Evolutionary conservation across 176 grass and related monocot genomes (phyloP).

Genomic region (Triticum timopheevii): DNA sequence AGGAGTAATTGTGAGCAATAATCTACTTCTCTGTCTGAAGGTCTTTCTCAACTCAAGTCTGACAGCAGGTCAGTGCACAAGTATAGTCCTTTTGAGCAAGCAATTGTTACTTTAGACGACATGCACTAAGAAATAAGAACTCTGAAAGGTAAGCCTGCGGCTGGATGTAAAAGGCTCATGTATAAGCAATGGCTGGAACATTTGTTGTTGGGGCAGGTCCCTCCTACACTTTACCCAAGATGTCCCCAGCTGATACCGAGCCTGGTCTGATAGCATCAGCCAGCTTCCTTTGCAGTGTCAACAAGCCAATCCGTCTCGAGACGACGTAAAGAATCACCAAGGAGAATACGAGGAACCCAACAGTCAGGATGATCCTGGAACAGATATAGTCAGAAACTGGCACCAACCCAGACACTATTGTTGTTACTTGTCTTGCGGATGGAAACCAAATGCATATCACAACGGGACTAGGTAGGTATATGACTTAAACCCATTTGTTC

Average conservation of each 20-base stretch:
- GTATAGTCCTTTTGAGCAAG: too few species aligned
- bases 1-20: too few species aligned
- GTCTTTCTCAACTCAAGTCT: too few species aligned
- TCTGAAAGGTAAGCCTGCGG: not conserved
- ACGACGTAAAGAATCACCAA: constrained; percentile 58
- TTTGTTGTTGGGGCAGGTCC: not conserved
- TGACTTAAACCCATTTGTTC: not conserved
- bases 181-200: not conserved
- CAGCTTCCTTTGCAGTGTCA: constrained; percentile 74
- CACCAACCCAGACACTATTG: not conserved
- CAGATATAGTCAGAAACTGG: constrained; percentile 10
- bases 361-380: constrained; percentile 59
- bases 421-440: not conserved
- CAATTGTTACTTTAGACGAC: not conserved
- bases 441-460: not conserved
- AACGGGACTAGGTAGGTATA: not conserved
- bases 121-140: not conserved
- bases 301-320: constrained; percentile 56
- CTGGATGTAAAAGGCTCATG: too few species aligned
- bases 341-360: constrained; percentile 65
- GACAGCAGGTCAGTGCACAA: too few species aligned
- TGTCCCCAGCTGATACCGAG: constrained; percentile 44
- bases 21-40: too few species aligned
- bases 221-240: constrained; percentile 29
- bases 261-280: constrained; percentile 67